A percentile compares a stretch with the other conserved stretches of the same genome.
Conservation (phyloP, 768 basidiomycete species). For the Mycena chlorophos region DNA sequence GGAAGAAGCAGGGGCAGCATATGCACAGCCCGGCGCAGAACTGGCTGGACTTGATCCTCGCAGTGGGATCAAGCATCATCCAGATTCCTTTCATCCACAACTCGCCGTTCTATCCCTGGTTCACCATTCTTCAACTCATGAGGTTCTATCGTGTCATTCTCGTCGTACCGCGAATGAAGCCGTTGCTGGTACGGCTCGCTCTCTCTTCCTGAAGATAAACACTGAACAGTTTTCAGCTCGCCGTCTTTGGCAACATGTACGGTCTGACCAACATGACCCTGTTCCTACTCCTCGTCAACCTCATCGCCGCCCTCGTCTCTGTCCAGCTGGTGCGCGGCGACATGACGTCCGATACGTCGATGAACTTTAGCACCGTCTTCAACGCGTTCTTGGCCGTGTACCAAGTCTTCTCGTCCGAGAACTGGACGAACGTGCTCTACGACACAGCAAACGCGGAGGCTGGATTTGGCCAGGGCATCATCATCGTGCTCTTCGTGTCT, state of each 20-base stretch:
- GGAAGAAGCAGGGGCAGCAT: not conserved
- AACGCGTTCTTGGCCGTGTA: constrained; percentile 87
- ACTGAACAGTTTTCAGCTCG: constrained; percentile 36
- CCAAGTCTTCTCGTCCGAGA: constrained; percentile 89
- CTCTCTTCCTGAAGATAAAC: not conserved
- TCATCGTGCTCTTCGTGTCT: constrained; percentile 71
- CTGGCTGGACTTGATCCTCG: constrained; percentile 74
- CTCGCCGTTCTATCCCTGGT: constrained; percentile 77
- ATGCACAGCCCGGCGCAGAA: constrained; percentile 42
- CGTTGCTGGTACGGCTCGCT: constrained; percentile 63
- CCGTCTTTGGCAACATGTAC: constrained; percentile 89
- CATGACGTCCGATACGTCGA: constrained; percentile 46
- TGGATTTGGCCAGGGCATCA: constrained; percentile 62
- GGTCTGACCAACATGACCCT: constrained; percentile 90
- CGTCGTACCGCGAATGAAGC: constrained; percentile 87
- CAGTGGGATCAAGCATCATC: constrained; percentile 72
- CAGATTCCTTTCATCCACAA: constrained; percentile 78
- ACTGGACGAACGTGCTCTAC: constrained; percentile 85
- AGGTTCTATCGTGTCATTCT: constrained; percentile 93
- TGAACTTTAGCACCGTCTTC: constrained; percentile 82
- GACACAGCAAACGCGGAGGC: constrained; percentile 59
- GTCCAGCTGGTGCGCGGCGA: constrained; percentile 88
- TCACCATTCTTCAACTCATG: constrained; percentile 82
- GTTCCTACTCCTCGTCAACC: constrained; percentile 87
- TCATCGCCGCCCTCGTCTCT: constrained; percentile 78